Percentiles rank a stretch among this genome's conserved stretches.
Conservation (phyloP, 179 eudicot species). For the Silene vulgaris region DNA sequence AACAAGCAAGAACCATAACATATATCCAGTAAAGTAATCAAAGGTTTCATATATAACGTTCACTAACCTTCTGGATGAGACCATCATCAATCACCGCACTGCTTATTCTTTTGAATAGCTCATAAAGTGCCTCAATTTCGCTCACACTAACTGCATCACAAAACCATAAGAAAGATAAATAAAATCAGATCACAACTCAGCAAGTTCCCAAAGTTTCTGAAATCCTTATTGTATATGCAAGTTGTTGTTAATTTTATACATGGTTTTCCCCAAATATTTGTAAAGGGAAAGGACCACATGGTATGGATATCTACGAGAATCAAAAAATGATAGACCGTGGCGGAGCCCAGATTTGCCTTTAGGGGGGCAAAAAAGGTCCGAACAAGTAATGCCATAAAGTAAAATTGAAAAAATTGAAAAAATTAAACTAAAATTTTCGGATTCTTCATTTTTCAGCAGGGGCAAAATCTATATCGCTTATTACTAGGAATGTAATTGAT, state of each 20-base stretch:
- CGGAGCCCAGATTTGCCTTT: no score
- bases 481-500: not conserved
- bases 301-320: not conserved
- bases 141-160: slow-evolving; percentile 88
- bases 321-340: no score
- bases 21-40: not conserved
- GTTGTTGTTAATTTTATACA: not conserved
- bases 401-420: no score
- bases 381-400: no score
- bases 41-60: not conserved
- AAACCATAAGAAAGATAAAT: not conserved
- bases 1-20: not conserved
- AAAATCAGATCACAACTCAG: slow-evolving; percentile 4
- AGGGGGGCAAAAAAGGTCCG: no score
- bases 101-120: slow-evolving; percentile 97
- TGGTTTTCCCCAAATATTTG: not conserved
- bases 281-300: not conserved
- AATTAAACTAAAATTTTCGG: no score
- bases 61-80: slow-evolving; percentile 77
- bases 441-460: no score
- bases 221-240: not conserved
- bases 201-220: not conserved
- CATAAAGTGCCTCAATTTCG: slow-evolving; percentile 97
- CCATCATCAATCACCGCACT: slow-evolving; percentile 93
- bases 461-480: not conserved